Base-by-base conservation (phyloP, 2,329 filamentous ascomycete genomes). In the Alternaria solani region DNA sequence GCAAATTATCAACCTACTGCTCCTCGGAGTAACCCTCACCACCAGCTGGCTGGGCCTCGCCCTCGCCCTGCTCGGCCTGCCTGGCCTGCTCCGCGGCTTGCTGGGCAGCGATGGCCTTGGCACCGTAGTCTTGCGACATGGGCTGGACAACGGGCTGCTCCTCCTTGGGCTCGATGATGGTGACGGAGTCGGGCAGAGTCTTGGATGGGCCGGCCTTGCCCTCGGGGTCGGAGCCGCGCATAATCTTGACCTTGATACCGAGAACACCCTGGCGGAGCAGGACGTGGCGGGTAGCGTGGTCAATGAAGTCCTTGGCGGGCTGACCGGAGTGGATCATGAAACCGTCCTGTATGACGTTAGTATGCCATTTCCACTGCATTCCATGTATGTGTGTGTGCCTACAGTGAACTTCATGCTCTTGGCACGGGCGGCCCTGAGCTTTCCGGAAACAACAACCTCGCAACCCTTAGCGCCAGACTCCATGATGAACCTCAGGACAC, bases 301-400 rank as follows among this genome's bases (percentile, higher is more conserved):
- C 95, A 83, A 99, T 99, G 88, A 99, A 99, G 87, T 99, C 95
- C 86, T 96, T 94, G 81, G 94, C 95, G 80, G 95, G 95, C 85
- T 99, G 95, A 86, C 95, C 95, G 80, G 95, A 99, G 92, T 99
- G 95, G 86, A 99, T 99, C 95, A 99, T 99, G 93, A 99, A 99
- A 83, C 95, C 95, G 85, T 99, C 88, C 87, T 88, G 69, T 42
- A 2, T 14, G 38, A 16, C 64, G 60, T 75, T 61, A 78, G 65
- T 61, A 57, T 55, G 6, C 12, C 18, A 46, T 28, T 43, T 47
- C 14, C 28, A 41, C 57, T 30, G 25, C 18, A 30, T 20, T 4
- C 25, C 20, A 9, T 26, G 18, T 30, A 9, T 26, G 18, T 30
- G 48, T n/a, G 32, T 44, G 18, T 52, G 59, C 86, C 68, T 87